Conservation (phyloP, 2,329 filamentous ascomycete species). For the Cercospora beticola region DNA sequence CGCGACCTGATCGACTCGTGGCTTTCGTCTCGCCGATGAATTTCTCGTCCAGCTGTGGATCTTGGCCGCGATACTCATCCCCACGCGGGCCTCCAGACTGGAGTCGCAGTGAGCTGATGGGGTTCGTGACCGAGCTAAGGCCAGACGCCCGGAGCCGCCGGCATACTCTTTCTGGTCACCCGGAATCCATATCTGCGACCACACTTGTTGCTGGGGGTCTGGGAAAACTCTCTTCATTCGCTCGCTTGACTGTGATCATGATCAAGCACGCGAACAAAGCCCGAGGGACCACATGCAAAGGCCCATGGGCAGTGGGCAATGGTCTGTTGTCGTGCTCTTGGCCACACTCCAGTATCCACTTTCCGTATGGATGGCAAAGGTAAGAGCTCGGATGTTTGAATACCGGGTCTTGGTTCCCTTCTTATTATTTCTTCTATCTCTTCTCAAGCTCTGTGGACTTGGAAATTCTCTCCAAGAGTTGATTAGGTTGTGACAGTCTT, state of each 20-base stretch:
- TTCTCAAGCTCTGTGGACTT: background rate
- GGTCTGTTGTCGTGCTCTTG: conserved; percentile 7
- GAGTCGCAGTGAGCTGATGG: background rate
- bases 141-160: background rate
- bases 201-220: background rate
- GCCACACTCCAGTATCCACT: conserved; percentile 7
- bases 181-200: background rate
- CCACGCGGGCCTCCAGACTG: background rate
- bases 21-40: background rate
- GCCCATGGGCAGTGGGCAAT: conserved; percentile 10
- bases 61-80: background rate
- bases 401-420: background rate
- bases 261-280: background rate
- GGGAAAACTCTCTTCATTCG: conserved; percentile 9
- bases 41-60: background rate
- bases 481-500: background rate
- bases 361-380: conserved; percentile 13
- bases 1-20: background rate
- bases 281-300: background rate
- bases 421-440: background rate
- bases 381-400: conserved; percentile 5
- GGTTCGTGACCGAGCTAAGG: background rate
- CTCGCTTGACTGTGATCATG: conserved; percentile 9
- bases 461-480: background rate
- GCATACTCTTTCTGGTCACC: background rate